Percentiles rank a stretch among this genome's conserved stretches.
These are phyloP conservation scores for Cryptococcus wingfieldii DNA, from an alignment of 1,284 basidiomycete genomes.

Conservation along the genomic window DNA sequence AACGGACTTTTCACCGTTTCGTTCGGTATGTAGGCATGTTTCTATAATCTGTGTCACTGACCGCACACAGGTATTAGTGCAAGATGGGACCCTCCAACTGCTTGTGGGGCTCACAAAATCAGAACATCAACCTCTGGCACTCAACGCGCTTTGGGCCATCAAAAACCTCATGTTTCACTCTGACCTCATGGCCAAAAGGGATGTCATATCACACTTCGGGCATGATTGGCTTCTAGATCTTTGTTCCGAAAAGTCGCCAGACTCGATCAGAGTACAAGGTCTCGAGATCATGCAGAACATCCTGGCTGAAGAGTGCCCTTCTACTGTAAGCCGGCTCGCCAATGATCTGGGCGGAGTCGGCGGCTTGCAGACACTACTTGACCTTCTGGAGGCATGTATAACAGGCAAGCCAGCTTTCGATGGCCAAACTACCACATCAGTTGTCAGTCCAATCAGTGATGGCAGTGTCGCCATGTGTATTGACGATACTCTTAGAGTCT, in stretches of 20 bases:
- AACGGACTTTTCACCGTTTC: slow-evolving; percentile 77
- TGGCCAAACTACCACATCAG: no score
- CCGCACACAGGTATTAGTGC: slow-evolving; percentile 55
- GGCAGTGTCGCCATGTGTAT: not conserved
- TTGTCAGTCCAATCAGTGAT: no score
- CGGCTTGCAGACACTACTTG: no score
- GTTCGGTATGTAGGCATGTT: slow-evolving; percentile 54
- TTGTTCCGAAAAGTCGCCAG: slow-evolving; percentile 20
- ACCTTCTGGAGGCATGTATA: no score
- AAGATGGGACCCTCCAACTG: slow-evolving; percentile 61
- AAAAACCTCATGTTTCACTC: slow-evolving; percentile 71
- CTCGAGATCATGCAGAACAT: slow-evolving; percentile 44
- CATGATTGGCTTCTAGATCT: slow-evolving; percentile 52
- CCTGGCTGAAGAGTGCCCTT: slow-evolving; percentile 28
- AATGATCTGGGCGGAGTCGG: no score
- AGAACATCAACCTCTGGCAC: slow-evolving; percentile 57
- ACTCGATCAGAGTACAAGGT: slow-evolving; percentile 34
- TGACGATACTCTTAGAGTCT: slow-evolving; percentile 12
- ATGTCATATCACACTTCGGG: slow-evolving; percentile 61
- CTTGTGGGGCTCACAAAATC: slow-evolving; percentile 58
- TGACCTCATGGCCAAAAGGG: slow-evolving; percentile 56
- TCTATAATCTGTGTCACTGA: not conserved
- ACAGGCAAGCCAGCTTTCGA: no score
- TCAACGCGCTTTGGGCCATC: slow-evolving; percentile 73
- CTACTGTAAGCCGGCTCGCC: no score